Conservation (phyloP, 2,329 filamentous ascomycete species). For the Aspergillus jensenii region DNA sequence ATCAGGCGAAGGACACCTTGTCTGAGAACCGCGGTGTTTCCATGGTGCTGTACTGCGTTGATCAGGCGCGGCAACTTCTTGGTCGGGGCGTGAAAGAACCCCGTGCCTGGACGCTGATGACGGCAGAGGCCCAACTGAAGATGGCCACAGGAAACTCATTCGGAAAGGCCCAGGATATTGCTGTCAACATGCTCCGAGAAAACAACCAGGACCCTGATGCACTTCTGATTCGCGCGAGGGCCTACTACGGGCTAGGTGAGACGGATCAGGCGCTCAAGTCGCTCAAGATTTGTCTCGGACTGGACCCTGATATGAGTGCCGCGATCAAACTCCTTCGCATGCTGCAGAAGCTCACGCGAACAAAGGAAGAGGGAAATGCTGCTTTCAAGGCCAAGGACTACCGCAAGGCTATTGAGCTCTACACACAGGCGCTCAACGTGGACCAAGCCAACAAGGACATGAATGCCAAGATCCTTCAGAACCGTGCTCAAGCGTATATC, state of each 20-base stretch:
- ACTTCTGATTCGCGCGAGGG: slow-evolving; percentile 81
- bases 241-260: slow-evolving; percentile 87
- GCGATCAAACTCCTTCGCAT: slow-evolving; percentile 85
- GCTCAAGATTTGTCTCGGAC: slow-evolving; percentile 83
- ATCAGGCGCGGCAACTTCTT: slow-evolving; percentile 81
- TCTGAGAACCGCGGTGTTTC: slow-evolving; percentile 75
- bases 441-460: slow-evolving; percentile 87
- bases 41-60: slow-evolving; percentile 88
- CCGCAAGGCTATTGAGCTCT: slow-evolving; percentile 79
- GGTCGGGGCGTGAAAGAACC: slow-evolving; percentile 75
- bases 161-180: slow-evolving; percentile 88
- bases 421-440: slow-evolving; percentile 77
- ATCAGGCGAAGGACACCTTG: slow-evolving; percentile 75
- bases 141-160: slow-evolving; percentile 88
- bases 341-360: slow-evolving; percentile 87
- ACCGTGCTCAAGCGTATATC: slow-evolving; percentile 81
- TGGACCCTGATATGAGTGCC: slow-evolving; percentile 87
- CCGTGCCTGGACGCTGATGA: slow-evolving; percentile 90
- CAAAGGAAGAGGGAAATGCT: slow-evolving; percentile 89
- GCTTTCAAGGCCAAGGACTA: slow-evolving; percentile 85
- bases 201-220: slow-evolving; percentile 95
- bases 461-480: slow-evolving; percentile 92
- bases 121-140: slow-evolving; percentile 86
- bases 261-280: slow-evolving; percentile 93
- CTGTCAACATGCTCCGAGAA: slow-evolving; percentile 78